These are phyloP conservation scores for Kwoniella bestiolae DNA, from an alignment of 768 basidiomycete species.

Conservation along the genomic window DNA sequence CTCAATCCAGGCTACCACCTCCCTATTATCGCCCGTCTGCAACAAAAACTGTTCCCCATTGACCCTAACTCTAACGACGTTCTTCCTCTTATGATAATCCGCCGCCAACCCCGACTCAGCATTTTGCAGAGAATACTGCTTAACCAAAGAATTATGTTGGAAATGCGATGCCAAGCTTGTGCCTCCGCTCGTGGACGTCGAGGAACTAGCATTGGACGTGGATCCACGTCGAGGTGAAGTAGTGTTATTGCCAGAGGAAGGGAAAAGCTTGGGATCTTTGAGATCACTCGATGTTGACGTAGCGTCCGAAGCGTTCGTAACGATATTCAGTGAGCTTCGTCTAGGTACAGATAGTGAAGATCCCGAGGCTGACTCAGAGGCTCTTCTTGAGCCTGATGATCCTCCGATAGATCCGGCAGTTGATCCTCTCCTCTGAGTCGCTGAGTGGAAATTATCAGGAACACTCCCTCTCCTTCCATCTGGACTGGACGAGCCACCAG, in stretches of 20 bases:
- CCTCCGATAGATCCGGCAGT: not conserved
- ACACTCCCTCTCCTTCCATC: conserved; percentile 19
- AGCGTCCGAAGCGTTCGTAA: conserved; percentile 10
- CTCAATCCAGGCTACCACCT: conserved; percentile 96
- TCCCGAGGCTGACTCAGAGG: conserved; percentile 8
- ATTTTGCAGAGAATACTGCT: conserved; percentile 78
- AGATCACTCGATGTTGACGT: conserved; percentile 11
- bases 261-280: conserved; percentile 39
- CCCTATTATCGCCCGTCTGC: conserved; percentile 79
- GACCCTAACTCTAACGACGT: conserved; percentile 87
- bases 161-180: conserved; percentile 44
- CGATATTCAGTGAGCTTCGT: conserved; percentile 18
- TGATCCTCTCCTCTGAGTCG: conserved; percentile 26
- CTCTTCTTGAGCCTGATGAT: conserved; percentile 1
- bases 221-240: conserved; percentile 26
- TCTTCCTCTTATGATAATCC: conserved; percentile 89
- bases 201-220: conserved; percentile 7
- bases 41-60: conserved; percentile 97
- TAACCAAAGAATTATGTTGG: conserved; percentile 62
- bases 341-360: not conserved
- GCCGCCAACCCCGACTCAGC: conserved; percentile 94
- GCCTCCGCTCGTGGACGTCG: conserved; percentile 15
- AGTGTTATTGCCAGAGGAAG: too few species aligned
- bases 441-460: conserved; percentile 8
- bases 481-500: not conserved